Evolutionary conservation across 75 land plant species (phyloP), one percentile per base, ranked within the genome.

Genomic region (Ceratopteris richardii): DNA sequence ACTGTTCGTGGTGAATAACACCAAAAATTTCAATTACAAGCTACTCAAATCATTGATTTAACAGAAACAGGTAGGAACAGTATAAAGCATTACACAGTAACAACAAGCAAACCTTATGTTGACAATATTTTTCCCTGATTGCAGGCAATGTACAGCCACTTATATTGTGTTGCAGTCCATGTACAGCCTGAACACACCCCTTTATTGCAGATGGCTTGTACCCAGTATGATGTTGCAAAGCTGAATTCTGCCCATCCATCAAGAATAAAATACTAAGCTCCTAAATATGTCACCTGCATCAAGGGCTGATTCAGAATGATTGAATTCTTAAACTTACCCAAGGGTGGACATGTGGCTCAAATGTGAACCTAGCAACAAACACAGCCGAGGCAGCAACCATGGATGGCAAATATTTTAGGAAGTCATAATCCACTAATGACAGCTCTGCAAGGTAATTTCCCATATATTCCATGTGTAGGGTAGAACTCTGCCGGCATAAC

Each of bases 321-420:
- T 14, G 22, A 18, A 2, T 2, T 46, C 17, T 14, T 17, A 46
- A 6, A n/a, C 50, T 67, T 67, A 85, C 91, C 92, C 92, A 87
- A 42, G 88, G 92, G 54, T 70, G 66, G 24, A 14, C 29, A 20
- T 68, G 25, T 65, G 77, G 79, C 42, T 71, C 58, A n/a, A 77
- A 64, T 0, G 79, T 84, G 51, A 84, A 78, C 39, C 56, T 76
- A 43, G 84, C 60, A 44, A 84, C 65, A 70, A 78, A 87, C 0
- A 81, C 68, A 46, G 74, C 81, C 19, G 88, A 80, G 21, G 88
- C 84, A 64, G 92, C 92, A 64, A 87, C 61, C 47, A 75, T 14
- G 23, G 92, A 85, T 2, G 88, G 88, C 26, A 82, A 44, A 59
- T 75, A 79, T 57, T 58, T 39, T 0, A 85, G 56, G 51, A 77